Percentiles rank a stretch among this genome's conserved stretches.
Conservation (phyloP, 1,139 yeast genomes). For the Kurtzmaniella natalensis region DNA sequence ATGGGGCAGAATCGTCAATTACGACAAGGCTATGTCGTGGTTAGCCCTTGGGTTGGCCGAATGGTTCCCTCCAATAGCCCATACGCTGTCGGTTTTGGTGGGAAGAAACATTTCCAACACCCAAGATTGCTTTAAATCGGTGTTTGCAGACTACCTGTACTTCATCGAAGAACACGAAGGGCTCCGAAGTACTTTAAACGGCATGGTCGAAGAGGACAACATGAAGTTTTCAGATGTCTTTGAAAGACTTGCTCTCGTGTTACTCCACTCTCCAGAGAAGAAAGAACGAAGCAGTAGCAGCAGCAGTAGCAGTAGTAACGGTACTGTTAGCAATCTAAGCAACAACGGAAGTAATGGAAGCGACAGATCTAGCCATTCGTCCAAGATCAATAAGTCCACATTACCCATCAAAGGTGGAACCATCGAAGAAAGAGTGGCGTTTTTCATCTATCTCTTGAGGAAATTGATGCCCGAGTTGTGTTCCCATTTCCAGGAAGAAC, state of each 20-base stretch:
- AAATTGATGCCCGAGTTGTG: slow-evolving; percentile 72
- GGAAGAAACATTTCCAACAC: slow-evolving; percentile 22
- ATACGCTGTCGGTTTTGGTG: slow-evolving; percentile 40
- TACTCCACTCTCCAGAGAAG: slow-evolving; percentile 65
- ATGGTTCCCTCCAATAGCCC: slow-evolving; percentile 70
- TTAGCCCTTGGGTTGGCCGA: slow-evolving; percentile 84
- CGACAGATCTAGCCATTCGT: not conserved
- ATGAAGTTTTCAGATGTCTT: slow-evolving; percentile 65
- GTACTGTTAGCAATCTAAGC: too few species aligned
- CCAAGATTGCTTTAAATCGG: slow-evolving; percentile 26
- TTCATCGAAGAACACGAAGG: slow-evolving; percentile 34
- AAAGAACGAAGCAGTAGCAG: slow-evolving; percentile 6
- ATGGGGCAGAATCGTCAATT: slow-evolving; percentile 77
- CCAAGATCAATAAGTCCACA: slow-evolving; percentile 25
- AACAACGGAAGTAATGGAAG: slow-evolving; percentile 1
- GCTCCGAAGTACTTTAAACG: slow-evolving; percentile 22
- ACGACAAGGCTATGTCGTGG: slow-evolving; percentile 83
- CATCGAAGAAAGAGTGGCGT: slow-evolving; percentile 64
- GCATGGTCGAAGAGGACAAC: slow-evolving; percentile 25
- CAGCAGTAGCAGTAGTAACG: slow-evolving; percentile 4
- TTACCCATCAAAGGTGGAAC: slow-evolving; percentile 62
- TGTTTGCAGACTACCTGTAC: slow-evolving; percentile 47
- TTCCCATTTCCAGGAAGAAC: slow-evolving; percentile 77
- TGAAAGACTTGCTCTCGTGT: slow-evolving; percentile 71
- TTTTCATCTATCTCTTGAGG: slow-evolving; percentile 65